A percentile compares a stretch with the other conserved stretches of the same genome.
These are phyloP conservation scores for Plasmodium knowlesi DNA, from an alignment of 169 alveolate species.

Conservation along the genomic window DNA sequence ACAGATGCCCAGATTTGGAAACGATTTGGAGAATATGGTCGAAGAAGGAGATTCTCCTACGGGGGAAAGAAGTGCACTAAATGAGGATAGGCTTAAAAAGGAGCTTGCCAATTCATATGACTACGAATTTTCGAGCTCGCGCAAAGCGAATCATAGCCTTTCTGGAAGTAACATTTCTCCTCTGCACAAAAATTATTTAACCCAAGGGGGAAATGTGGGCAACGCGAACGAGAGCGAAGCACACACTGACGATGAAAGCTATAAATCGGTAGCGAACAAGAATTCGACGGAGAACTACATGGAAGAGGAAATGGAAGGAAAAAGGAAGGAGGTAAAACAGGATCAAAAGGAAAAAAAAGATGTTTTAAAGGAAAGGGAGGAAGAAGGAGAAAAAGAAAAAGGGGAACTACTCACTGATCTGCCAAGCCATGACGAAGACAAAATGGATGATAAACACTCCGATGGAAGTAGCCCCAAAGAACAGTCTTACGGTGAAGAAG, in stretches of 20 bases:
- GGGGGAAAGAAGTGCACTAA: neutral
- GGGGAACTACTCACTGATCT: neutral
- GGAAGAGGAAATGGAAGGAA: neutral
- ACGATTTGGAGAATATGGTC: neutral
- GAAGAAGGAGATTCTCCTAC: neutral
- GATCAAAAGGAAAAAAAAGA: neutral
- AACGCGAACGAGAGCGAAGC: neutral
- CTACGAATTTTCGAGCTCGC: conserved; percentile 13
- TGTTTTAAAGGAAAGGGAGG: no score
- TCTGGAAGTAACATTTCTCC: conserved; percentile 4
- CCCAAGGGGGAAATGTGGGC: neutral
- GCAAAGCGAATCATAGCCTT: conserved; percentile 38
- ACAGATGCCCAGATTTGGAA: neutral
- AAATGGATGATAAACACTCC: neutral
- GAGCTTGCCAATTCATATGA: conserved; percentile 8
- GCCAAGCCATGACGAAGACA: neutral
- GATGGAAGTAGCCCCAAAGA: neutral
- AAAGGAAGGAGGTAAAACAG: neutral
- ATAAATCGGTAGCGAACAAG: neutral
- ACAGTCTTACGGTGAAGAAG: neutral
- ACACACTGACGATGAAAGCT: conserved; percentile 2
- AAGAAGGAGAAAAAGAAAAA: neutral
- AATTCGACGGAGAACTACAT: neutral
- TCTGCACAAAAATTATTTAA: neutral
- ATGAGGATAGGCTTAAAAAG: neutral